phyloP scores from a whole-genome alignment of 2,329 filamentous ascomycete species.

The Penicillium sp. region DNA sequence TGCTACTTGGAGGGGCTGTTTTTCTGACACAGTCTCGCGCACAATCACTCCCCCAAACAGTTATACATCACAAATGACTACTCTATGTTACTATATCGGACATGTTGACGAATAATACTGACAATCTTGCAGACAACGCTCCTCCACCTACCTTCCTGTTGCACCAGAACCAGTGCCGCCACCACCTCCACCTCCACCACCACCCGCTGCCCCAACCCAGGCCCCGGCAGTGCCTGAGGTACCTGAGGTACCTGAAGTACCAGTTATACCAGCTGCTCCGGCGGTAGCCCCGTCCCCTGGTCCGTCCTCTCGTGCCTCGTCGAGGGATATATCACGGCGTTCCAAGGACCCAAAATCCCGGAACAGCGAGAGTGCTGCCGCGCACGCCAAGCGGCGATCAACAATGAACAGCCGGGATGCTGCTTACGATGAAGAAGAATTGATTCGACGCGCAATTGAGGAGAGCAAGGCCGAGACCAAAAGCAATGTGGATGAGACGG shows the following conservation, averaged over 20 bases:
- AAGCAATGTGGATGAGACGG: slow-evolving; percentile 53
- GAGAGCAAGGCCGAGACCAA: slow-evolving; percentile 83
- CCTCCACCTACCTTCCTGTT: slow-evolving; percentile 63
- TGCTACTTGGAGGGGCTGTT: slow-evolving; percentile 8
- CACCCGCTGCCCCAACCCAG: not conserved
- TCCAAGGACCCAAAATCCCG: slow-evolving; percentile 46
- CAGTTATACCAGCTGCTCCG: not conserved
- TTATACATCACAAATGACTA: not conserved
- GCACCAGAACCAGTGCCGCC: slow-evolving; percentile 33
- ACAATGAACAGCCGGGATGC: slow-evolving; percentile 97
- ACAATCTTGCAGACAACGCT: slow-evolving; percentile 53
- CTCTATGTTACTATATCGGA: slow-evolving; percentile 7
- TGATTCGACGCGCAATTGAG: slow-evolving; percentile 83
- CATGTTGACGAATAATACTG: slow-evolving; percentile 22
- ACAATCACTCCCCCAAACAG: not conserved
- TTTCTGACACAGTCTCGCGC: not conserved
- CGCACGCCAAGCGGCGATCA: slow-evolving; percentile 77
- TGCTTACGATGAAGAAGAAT: slow-evolving; percentile 92
- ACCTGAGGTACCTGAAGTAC: not conserved
- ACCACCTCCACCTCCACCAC: not conserved
- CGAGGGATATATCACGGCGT: slow-evolving; percentile 39
- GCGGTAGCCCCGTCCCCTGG: slow-evolving; percentile 28
- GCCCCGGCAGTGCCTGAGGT: not conserved
- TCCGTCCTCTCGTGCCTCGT: slow-evolving; percentile 45
- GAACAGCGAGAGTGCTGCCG: slow-evolving; percentile 50